Conservation (phyloP, 2,329 filamentous ascomycete species). For the Colletotrichum gloeosporioides region DNA sequence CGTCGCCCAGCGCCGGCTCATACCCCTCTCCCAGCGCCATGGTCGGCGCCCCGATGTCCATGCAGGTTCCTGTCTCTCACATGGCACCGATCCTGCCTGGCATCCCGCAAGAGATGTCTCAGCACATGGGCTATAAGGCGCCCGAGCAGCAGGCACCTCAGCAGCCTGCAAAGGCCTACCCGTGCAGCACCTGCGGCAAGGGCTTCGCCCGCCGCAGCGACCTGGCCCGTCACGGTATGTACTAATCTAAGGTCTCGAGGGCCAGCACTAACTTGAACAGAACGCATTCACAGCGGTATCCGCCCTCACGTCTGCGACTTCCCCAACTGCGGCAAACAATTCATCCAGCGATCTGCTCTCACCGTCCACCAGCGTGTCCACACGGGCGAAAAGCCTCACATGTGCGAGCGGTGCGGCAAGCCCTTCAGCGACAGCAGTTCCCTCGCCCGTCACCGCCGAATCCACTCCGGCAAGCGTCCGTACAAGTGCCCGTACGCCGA, state of each 20-base stretch:
- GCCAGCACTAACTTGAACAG: slow-evolving; percentile 51
- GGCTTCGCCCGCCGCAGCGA: slow-evolving; percentile 94
- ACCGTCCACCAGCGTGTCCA: slow-evolving; percentile 96
- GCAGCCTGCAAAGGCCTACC: slow-evolving; percentile 46
- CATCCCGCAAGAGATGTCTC: slow-evolving; percentile 38
- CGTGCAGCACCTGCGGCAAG: slow-evolving; percentile 89
- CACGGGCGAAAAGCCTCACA: slow-evolving; percentile 97
- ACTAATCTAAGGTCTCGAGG: neutral
- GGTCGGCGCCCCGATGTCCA: slow-evolving; percentile 40
- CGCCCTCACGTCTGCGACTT: slow-evolving; percentile 93
- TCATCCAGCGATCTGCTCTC: slow-evolving; percentile 94
- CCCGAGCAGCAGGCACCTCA: slow-evolving; percentile 17
- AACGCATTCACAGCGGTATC: slow-evolving; percentile 92
- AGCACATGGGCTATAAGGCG: slow-evolving; percentile 28
- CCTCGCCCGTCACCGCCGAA: slow-evolving; percentile 88
- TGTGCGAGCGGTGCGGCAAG: slow-evolving; percentile 97
- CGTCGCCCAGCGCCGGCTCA: slow-evolving; percentile 52
- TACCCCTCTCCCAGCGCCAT: slow-evolving; percentile 61
- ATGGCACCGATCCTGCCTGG: slow-evolving; percentile 42
- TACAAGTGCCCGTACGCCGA: slow-evolving; percentile 98
- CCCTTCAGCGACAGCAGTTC: slow-evolving; percentile 97
- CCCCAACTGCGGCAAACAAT: slow-evolving; percentile 89
- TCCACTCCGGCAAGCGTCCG: slow-evolving; percentile 92
- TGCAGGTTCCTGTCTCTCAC: slow-evolving; percentile 47
- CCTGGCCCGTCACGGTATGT: slow-evolving; percentile 89